Percentiles rank a stretch among this genome's conserved stretches.
phyloP scores from a whole-genome alignment of 805 yeast species.

The Kluyveromyces dobzhanskii region DNA sequence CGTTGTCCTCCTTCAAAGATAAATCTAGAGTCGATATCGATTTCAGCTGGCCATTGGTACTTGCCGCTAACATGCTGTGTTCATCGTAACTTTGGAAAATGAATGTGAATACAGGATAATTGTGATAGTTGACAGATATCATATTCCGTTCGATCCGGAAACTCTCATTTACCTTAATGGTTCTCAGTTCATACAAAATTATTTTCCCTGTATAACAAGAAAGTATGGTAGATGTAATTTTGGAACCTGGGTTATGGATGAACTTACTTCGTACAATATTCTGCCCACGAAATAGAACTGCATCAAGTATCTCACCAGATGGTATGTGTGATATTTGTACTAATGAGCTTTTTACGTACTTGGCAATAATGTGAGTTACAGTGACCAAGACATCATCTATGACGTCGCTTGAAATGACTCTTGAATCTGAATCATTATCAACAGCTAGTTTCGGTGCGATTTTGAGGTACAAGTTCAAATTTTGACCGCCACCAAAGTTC shows the following conservation, averaged over 20 bases:
- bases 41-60: constrained; percentile 14
- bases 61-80: constrained; percentile 1
- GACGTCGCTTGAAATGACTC: not conserved
- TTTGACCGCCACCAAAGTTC: not conserved
- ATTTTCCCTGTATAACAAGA: constrained; percentile 19
- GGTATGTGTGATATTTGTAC: constrained; percentile 1
- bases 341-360: constrained; percentile 1
- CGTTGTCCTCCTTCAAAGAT: constrained; percentile 2
- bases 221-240: constrained; percentile 13
- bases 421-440: not conserved
- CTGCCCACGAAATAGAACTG: constrained; percentile 18
- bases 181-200: constrained; percentile 17
- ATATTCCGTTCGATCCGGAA: constrained; percentile 15
- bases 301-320: constrained; percentile 14
- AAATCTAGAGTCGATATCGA: constrained; percentile 17
- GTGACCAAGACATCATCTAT: not conserved
- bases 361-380: not conserved
- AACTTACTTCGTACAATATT: constrained; percentile 11
- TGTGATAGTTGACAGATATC: constrained; percentile 14
- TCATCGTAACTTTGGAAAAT: not conserved
- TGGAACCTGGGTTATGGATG: constrained; percentile 10
- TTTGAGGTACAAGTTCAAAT: not conserved
- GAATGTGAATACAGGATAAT: constrained; percentile 13
- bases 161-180: not conserved
- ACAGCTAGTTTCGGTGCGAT: not conserved